Evolutionary conservation across 495 filamentous ascomycete genomes (phyloP).

Genomic region (Aspergillus conjunctus): DNA sequence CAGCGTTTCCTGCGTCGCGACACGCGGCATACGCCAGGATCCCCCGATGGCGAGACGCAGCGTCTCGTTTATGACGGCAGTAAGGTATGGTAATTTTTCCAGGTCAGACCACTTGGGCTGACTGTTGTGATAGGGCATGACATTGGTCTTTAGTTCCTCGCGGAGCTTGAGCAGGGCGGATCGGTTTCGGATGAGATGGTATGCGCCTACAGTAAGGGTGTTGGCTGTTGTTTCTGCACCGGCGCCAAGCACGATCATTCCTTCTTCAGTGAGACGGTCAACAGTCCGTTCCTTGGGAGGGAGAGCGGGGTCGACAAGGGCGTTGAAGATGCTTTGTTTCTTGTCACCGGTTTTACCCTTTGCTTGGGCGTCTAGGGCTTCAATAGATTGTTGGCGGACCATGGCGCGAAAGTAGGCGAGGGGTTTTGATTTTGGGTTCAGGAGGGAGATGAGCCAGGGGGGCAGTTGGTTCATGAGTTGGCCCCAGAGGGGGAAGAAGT

Average conservation of each 20-base stretch:
- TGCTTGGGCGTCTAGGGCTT: neutral
- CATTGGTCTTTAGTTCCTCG: neutral
- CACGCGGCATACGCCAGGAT: conserved; percentile 35
- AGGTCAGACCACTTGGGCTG: neutral
- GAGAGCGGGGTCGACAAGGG: neutral
- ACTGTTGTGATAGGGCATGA: neutral
- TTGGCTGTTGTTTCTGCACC: neutral
- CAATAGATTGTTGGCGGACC: neutral
- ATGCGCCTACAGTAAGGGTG: neutral
- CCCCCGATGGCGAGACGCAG: conserved; percentile 42
- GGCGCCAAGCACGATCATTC: neutral
- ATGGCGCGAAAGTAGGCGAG: neutral
- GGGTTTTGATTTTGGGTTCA: neutral
- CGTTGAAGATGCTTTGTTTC: neutral
- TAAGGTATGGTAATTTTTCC: conserved; percentile 5
- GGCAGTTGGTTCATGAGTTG: neutral
- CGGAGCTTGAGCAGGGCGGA: neutral
- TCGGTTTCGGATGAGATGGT: neutral
- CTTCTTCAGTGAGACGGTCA: neutral
- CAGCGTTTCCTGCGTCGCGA: conserved; percentile 37
- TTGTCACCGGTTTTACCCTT: neutral
- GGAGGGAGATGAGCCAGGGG: neutral
- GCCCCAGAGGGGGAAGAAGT: neutral
- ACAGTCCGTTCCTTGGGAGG: neutral
- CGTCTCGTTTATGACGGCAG: conserved; percentile 37